Conservation (phyloP, 2,329 filamentous ascomycete genomes). For the Trichoderma sp. region DNA sequence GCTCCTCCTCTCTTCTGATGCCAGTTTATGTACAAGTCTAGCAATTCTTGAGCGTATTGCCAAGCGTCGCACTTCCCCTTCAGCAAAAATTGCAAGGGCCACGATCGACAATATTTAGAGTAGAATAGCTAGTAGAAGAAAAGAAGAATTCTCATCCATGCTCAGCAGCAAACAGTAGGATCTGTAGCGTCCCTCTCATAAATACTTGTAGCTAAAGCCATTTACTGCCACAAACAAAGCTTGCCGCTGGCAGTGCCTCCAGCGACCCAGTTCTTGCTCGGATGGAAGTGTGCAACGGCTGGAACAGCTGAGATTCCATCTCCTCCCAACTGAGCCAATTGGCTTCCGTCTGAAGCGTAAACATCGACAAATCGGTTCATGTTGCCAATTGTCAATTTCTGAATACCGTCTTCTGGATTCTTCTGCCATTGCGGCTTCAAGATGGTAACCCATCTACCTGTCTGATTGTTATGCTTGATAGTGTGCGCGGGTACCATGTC, state of each 20-base stretch:
- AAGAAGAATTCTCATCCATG: not conserved
- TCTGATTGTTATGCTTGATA: conserved; percentile 91
- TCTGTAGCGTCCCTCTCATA: not conserved
- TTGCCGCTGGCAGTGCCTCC: conserved; percentile 92
- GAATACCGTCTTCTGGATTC: conserved; percentile 72
- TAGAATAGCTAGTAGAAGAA: not conserved
- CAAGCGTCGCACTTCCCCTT: not conserved
- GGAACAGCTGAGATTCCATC: conserved; percentile 94
- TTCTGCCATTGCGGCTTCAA: conserved; percentile 85
- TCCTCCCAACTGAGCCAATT: conserved; percentile 83
- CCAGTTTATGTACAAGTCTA: conserved; percentile 7
- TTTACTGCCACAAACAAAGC: conserved; percentile 81
- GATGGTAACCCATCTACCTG: conserved; percentile 88
- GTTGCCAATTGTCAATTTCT: conserved; percentile 90
- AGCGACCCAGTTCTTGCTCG: conserved; percentile 84
- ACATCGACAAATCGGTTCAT: conserved; percentile 98
- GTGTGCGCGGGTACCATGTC: conserved; percentile 67
- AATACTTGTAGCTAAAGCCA: not conserved
- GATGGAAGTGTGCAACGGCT: conserved; percentile 88
- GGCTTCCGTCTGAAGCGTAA: conserved; percentile 78
- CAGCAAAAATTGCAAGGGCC: not conserved
- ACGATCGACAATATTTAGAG: not conserved
- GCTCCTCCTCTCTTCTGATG: conserved; percentile 9
- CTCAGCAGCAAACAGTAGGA: not conserved
- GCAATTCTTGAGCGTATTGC: not conserved